Evolutionary conservation across 2,329 filamentous ascomycete genomes (phyloP).

Genomic region (Arthrinium phaeospermum): DNA sequence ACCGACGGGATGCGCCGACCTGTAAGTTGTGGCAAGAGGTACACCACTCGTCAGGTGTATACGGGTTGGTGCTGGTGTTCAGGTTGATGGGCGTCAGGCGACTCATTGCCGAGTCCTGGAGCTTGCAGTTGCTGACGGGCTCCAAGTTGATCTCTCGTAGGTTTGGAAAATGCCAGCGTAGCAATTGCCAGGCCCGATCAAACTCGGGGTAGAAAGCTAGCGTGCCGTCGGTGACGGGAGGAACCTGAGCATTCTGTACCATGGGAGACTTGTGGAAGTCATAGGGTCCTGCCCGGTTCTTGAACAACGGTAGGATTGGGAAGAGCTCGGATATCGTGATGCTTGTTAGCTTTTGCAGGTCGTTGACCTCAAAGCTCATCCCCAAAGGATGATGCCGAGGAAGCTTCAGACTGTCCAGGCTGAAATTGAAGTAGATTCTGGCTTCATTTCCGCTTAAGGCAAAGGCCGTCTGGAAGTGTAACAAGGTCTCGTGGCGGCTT

Average conservation of each 20-base stretch:
- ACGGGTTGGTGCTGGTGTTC: neutral
- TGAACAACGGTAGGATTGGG: neutral
- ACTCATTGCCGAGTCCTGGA: constrained; percentile 5
- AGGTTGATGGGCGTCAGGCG: neutral
- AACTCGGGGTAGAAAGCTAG: constrained; percentile 21
- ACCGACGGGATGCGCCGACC: neutral
- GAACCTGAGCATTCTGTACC: neutral
- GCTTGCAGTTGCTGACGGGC: constrained; percentile 20
- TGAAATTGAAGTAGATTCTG: constrained; percentile 23
- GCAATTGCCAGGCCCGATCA: constrained; percentile 23
- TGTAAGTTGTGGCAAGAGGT: constrained; percentile 22
- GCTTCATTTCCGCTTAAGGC: neutral
- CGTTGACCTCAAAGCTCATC: constrained; percentile 18
- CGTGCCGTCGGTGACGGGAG: neutral
- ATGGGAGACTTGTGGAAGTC: neutral
- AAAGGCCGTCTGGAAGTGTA: constrained; percentile 19
- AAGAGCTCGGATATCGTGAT: constrained; percentile 24
- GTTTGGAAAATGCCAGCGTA: constrained; percentile 24
- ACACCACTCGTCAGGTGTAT: neutral
- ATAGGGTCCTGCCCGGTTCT: neutral
- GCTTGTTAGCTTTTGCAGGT: constrained; percentile 18
- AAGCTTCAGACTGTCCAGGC: constrained; percentile 23
- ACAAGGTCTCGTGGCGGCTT: constrained; percentile 24
- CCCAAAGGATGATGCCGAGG: constrained; percentile 24
- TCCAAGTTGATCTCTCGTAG: constrained; percentile 26